Percentiles rank a stretch among this genome's conserved stretches.
Conservation (phyloP, 2,329 filamentous ascomycete genomes). For the Gyromitra esculenta region DNA sequence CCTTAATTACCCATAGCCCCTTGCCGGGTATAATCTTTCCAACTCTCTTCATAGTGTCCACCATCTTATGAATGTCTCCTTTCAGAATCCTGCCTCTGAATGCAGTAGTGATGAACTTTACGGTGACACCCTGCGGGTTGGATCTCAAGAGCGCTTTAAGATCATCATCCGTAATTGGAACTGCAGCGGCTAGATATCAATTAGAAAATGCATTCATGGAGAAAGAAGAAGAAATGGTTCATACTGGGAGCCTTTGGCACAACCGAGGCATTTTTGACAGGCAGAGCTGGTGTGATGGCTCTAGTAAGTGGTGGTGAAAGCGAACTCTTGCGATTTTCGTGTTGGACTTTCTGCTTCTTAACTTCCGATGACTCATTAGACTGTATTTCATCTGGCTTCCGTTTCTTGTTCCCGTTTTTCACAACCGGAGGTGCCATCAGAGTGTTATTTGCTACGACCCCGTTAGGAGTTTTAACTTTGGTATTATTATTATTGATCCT, state of each 20-base stretch:
- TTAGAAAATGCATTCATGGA: neutral
- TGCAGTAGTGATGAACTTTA: slow-evolving; percentile 50
- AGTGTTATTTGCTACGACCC: neutral
- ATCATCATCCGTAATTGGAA: slow-evolving; percentile 53
- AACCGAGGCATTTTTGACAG: neutral
- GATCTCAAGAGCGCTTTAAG: slow-evolving; percentile 53
- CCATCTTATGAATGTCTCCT: slow-evolving; percentile 27
- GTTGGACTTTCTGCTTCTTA: slow-evolving; percentile 54
- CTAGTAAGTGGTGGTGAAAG: neutral
- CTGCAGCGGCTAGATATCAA: neutral
- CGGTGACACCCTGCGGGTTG: slow-evolving; percentile 57
- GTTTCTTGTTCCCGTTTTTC: slow-evolving; percentile 53
- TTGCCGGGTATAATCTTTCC: slow-evolving; percentile 1
- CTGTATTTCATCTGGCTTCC: slow-evolving; percentile 51
- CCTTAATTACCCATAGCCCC: slow-evolving; percentile 15
- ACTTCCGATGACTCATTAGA: slow-evolving; percentile 26
- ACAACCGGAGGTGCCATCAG: neutral
- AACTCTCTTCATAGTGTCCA: slow-evolving; percentile 35
- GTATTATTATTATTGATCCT: neutral
- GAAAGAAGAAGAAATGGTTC: neutral
- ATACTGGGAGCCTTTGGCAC: neutral
- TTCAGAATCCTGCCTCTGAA: slow-evolving; percentile 54
- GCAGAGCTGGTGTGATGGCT: slow-evolving; percentile 5
- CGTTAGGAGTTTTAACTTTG: neutral
- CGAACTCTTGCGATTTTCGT: slow-evolving; percentile 12